Conservation (phyloP, 2,329 filamentous ascomycete species). For the Penicillium sp. region DNA sequence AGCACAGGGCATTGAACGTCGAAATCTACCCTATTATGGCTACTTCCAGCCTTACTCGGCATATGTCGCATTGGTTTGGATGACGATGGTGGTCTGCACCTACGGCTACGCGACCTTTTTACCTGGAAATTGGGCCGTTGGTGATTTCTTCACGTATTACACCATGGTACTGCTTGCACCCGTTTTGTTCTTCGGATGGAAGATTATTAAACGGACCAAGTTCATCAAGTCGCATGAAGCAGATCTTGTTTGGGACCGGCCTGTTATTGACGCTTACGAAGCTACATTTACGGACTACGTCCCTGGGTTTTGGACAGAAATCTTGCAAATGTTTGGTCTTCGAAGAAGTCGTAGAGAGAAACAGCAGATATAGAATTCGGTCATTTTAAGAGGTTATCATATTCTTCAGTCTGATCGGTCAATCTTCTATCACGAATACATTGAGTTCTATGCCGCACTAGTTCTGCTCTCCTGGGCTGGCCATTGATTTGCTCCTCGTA, state of each 20-base stretch:
- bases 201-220: constrained; percentile 39
- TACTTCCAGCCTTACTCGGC: constrained; percentile 71
- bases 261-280: constrained; percentile 16
- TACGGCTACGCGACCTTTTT: constrained; percentile 75
- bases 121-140: constrained; percentile 61
- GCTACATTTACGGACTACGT: constrained; percentile 20
- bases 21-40: constrained; percentile 68
- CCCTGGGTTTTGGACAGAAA: constrained; percentile 54
- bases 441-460: too few relatives aligned
- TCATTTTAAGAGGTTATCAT: too few relatives aligned
- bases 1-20: constrained; percentile 68
- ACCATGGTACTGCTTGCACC: constrained; percentile 68
- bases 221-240: constrained; percentile 12
- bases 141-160: constrained; percentile 73
- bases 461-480: too few relatives aligned
- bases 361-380: constrained; percentile 4
- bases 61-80: constrained; percentile 65
- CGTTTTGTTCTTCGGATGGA: constrained; percentile 68
- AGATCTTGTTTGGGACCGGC: constrained; percentile 17
- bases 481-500: too few relatives aligned
- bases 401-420: too few relatives aligned
- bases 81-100: constrained; percentile 69
- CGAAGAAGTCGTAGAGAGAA: constrained; percentile 1
- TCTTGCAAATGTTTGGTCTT: constrained; percentile 34
- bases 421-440: too few relatives aligned